Evolutionary conservation across 1,284 basidiomycete species (phyloP), one percentile per base, ranked within the genome.

Genomic region (Phenoliferia sp.): DNA sequence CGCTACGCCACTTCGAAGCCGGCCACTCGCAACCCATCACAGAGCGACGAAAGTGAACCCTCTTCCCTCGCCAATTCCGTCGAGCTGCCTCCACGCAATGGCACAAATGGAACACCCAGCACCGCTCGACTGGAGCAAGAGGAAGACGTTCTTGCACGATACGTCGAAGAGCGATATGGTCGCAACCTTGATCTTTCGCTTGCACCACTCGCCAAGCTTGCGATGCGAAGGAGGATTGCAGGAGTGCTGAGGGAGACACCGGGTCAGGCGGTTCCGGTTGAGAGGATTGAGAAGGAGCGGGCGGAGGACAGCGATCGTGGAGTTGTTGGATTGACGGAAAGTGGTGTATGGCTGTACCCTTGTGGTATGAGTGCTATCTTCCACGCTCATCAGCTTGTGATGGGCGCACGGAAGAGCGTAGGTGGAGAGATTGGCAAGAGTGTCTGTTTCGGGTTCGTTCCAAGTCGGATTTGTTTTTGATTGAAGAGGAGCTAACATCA

Each of bases 301-400:
- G 69, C 62, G 35, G 69, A 34, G 79, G 82, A 70, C 29, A 73
- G 69, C n/a, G 68, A 65, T 19, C 70, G 76, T 26, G 75, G 76
- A 66, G 79, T 67, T 63, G 66, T 36, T 56, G 82, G 84, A 31
- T 84, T 93, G 17, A 84, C 85, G 1, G 92, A 94, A 77, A 82
- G 89, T 55, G 94, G 97, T 73, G 94, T 98, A 0, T 97, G 85
- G 79, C 82, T 98, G 10, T 94, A 86, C 76, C 86, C 92, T 0
- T 86, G 87, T 1, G 94, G 94, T 15, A 98, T 98, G 94, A 82
- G 88, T 39, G 90, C 94, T 3, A 96, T 98, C 69, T 98, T 90
- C 88, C 88, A 85, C 76, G 89, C 93, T 0, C 93, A 96, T 77
- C 86, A 91, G 75, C 81, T 90, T 3, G 85, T 85, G 9, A 80